These are phyloP conservation scores for Boletus coffeatus DNA, from an alignment of 1,284 basidiomycete species.

Conservation along the genomic window DNA sequence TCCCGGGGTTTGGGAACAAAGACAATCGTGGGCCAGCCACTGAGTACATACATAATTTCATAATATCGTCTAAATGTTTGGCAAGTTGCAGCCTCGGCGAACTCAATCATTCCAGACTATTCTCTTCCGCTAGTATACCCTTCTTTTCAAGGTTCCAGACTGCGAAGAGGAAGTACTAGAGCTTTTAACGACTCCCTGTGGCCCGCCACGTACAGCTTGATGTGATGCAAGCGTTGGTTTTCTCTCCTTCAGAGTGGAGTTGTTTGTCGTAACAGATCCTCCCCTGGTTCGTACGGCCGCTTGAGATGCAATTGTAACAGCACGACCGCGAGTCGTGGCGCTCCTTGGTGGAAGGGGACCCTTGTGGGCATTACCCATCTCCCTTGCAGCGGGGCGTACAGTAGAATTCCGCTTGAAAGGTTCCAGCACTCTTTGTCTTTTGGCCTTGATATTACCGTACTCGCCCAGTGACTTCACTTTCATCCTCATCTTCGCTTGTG, in stretches of 20 bases:
- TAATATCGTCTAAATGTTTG: not conserved
- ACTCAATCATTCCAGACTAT: not conserved
- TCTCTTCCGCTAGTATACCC: conserved; percentile 11
- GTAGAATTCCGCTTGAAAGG: conserved; percentile 26
- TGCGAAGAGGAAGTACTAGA: conserved; percentile 25
- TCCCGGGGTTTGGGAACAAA: not conserved
- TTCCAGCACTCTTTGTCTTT: conserved; percentile 28
- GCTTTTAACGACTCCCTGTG: conserved; percentile 17
- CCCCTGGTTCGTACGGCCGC: conserved; percentile 8
- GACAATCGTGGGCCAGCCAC: not conserved
- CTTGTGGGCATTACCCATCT: conserved; percentile 14
- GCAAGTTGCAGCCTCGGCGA: too few species aligned
- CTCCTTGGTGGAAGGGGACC: conserved; percentile 11
- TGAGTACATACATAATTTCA: not conserved
- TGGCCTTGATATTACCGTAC: conserved; percentile 10
- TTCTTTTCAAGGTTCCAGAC: conserved; percentile 23
- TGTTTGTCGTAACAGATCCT: conserved; percentile 10
- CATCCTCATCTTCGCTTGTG: conserved; percentile 24
- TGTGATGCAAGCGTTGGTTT: conserved; percentile 9
- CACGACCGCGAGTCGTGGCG: conserved; percentile 7
- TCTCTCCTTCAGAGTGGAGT: conserved; percentile 14
- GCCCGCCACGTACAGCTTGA: conserved; percentile 8
- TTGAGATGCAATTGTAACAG: conserved; percentile 11
- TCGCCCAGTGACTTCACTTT: conserved; percentile 6
- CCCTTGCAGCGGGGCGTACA: conserved; percentile 24